Evolutionary conservation across 139 green algal species (phyloP).

Genomic region (Desmodesmus armatus): DNA sequence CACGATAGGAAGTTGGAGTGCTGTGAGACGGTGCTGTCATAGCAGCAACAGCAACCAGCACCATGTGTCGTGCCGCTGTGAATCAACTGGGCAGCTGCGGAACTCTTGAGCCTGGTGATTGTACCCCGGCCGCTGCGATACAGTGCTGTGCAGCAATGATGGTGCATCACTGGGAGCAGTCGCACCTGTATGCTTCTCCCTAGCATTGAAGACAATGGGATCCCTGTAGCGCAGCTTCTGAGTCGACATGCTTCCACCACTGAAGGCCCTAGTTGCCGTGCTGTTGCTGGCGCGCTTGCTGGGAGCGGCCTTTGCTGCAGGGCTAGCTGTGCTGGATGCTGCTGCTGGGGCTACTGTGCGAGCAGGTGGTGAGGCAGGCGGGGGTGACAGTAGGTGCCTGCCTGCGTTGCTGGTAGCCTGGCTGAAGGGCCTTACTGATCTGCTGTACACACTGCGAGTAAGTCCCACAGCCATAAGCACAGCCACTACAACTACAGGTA

Average conservation of each 20-base stretch:
- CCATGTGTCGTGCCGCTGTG: not conserved
- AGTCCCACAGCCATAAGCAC: no score
- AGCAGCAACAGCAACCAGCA: not conserved
- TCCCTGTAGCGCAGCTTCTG: constrained; percentile 34
- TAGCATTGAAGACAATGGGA: constrained; percentile 38
- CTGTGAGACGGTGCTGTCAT: not conserved
- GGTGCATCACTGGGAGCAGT: not conserved
- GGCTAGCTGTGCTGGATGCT: not conserved
- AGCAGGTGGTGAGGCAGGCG: no score
- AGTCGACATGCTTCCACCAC: constrained; percentile 16
- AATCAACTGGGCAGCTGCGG: no score
- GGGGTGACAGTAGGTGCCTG: not conserved
- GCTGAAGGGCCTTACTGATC: not conserved
- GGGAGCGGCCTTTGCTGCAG: not conserved
- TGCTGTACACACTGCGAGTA: no score
- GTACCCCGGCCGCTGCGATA: not conserved
- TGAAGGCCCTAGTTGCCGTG: not conserved
- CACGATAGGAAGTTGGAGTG: no score
- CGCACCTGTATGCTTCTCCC: constrained; percentile 38
- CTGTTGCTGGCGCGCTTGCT: not conserved
- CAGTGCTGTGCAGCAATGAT: not conserved
- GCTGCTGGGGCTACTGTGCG: not conserved
- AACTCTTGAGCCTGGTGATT: no score
- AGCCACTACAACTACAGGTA: no score
- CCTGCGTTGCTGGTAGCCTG: not conserved